These are phyloP conservation scores for Acarospora socialis DNA, from an alignment of 2,329 filamentous ascomycete genomes.

Conservation along the genomic window DNA sequence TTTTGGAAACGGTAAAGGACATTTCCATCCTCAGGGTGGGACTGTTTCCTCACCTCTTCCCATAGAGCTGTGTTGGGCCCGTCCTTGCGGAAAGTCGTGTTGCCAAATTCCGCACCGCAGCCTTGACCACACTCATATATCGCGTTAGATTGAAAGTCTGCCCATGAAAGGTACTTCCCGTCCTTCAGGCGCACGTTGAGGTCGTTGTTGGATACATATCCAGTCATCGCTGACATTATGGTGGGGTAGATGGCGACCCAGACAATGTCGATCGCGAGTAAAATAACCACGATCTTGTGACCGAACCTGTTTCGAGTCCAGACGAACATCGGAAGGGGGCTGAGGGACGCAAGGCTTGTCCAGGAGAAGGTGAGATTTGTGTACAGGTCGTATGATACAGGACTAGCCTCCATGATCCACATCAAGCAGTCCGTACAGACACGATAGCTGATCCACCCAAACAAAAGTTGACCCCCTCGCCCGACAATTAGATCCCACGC, in stretches of 20 bases:
- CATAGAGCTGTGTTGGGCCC: neutral
- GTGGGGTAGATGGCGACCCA: neutral
- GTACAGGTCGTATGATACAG: conserved; percentile 3
- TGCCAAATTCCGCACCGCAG: too few species aligned
- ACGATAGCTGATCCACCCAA: conserved; percentile 6
- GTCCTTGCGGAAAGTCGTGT: too few species aligned
- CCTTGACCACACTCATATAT: too few species aligned
- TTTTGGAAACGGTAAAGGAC: too few species aligned
- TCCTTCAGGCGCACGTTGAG: neutral
- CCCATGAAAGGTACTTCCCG: too few species aligned
- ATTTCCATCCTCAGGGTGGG: too few species aligned
- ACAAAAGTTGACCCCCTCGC: conserved; percentile 6
- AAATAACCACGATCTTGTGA: neutral
- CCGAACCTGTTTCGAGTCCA: neutral
- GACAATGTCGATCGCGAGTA: neutral
- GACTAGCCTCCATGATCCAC: conserved; percentile 4
- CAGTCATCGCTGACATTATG: neutral
- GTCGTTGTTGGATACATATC: neutral
- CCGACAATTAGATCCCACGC: conserved; percentile 5
- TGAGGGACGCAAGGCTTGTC: neutral
- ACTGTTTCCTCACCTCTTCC: neutral
- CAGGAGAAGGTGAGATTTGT: neutral
- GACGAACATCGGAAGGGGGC: neutral
- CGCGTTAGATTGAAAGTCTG: too few species aligned
- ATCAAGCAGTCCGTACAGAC: conserved; percentile 1